These are phyloP conservation scores for Aspergillus haitiensis DNA, from an alignment of 495 filamentous ascomycete genomes.

Conservation along the genomic window DNA sequence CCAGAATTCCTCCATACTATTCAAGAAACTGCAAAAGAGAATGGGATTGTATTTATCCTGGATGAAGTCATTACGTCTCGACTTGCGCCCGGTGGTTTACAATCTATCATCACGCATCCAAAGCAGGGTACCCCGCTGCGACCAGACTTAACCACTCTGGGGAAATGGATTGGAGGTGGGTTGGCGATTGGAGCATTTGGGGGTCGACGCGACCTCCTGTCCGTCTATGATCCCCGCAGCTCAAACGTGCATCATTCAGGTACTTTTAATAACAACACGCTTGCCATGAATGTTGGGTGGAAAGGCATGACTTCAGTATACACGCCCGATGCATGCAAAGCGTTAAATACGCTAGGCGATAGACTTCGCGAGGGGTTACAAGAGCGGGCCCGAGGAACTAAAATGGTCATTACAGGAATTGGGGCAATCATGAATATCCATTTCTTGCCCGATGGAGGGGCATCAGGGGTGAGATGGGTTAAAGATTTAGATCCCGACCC, in stretches of 20 bases:
- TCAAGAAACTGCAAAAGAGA: slow-evolving; percentile 32
- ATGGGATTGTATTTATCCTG: slow-evolving; percentile 55
- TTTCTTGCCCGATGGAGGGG: slow-evolving; percentile 22
- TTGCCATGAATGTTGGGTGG: slow-evolving; percentile 56
- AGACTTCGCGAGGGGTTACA: slow-evolving; percentile 7
- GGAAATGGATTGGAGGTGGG: slow-evolving; percentile 65
- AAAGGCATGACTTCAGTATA: slow-evolving; percentile 19
- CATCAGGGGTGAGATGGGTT: neutral
- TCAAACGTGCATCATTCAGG: slow-evolving; percentile 51
- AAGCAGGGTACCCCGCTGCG: slow-evolving; percentile 27
- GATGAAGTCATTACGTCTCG: slow-evolving; percentile 68
- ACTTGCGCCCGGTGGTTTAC: slow-evolving; percentile 49
- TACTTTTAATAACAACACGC: slow-evolving; percentile 68
- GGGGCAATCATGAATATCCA: slow-evolving; percentile 25
- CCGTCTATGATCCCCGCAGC: slow-evolving; percentile 52
- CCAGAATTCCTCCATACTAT: slow-evolving; percentile 47
- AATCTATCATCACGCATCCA: slow-evolving; percentile 26
- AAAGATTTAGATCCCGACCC: slow-evolving; percentile 3
- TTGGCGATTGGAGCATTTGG: slow-evolving; percentile 65
- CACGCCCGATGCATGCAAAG: slow-evolving; percentile 18
- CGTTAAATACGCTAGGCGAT: slow-evolving; percentile 26
- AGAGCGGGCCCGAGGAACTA: slow-evolving; percentile 16
- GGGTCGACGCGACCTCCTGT: slow-evolving; percentile 54
- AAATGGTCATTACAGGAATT: slow-evolving; percentile 24
- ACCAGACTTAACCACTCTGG: slow-evolving; percentile 61